Evolutionary conservation across 2,329 filamentous ascomycete species (phyloP).

Genomic region (Coleophoma crateriformis): DNA sequence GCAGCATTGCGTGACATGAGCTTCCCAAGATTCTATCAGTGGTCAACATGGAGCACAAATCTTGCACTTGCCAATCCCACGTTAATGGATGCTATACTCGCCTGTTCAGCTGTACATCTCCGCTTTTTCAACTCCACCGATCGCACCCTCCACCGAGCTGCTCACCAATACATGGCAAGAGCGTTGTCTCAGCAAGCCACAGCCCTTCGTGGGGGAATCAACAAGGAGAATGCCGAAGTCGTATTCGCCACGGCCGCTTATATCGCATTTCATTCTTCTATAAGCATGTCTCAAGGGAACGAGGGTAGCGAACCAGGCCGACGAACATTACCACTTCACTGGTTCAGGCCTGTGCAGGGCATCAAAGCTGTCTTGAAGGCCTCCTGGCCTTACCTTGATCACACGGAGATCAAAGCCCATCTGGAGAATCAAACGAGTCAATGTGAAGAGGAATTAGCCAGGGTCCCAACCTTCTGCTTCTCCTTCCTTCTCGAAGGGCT

Average conservation of each 20-base stretch:
- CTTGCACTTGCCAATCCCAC: slow-evolving; percentile 53
- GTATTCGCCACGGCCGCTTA: slow-evolving; percentile 55
- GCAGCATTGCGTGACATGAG: no score
- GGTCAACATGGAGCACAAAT: slow-evolving; percentile 50
- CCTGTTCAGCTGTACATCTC: slow-evolving; percentile 56
- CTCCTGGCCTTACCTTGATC: slow-evolving; percentile 56
- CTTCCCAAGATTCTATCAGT: slow-evolving; percentile 26
- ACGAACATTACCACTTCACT: slow-evolving; percentile 45
- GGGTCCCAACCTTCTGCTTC: slow-evolving; percentile 1
- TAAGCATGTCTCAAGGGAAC: slow-evolving; percentile 51
- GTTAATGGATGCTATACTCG: slow-evolving; percentile 55
- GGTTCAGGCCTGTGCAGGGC: slow-evolving; percentile 60
- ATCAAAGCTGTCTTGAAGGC: slow-evolving; percentile 55
- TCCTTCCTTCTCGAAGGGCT: slow-evolving; percentile 29
- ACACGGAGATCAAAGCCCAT: slow-evolving; percentile 29
- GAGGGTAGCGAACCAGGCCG: slow-evolving; percentile 24
- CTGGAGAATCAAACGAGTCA: slow-evolving; percentile 1
- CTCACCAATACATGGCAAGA: slow-evolving; percentile 56
- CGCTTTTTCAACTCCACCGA: slow-evolving; percentile 48
- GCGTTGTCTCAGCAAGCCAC: slow-evolving; percentile 52
- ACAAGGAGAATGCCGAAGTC: slow-evolving; percentile 50
- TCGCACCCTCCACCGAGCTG: slow-evolving; percentile 48
- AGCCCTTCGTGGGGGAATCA: slow-evolving; percentile 49
- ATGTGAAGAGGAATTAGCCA: neutral
- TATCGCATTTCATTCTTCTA: slow-evolving; percentile 58